Conservation (phyloP, 192 early-diverging fungal species). For the Backusella mclennaniae region DNA sequence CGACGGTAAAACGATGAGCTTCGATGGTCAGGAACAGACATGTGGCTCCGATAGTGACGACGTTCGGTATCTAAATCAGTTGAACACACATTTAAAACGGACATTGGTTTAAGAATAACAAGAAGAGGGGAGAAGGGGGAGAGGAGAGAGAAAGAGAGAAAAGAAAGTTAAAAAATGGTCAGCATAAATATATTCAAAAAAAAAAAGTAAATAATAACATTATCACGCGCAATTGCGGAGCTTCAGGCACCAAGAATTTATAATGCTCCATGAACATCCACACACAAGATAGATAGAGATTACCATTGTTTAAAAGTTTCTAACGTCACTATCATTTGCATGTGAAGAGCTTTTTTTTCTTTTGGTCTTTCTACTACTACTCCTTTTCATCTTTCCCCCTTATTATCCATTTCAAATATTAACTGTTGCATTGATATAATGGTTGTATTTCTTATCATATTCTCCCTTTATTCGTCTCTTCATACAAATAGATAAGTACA, state of each 20-base stretch:
- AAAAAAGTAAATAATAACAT: not conserved
- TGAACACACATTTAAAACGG: conserved; percentile 9
- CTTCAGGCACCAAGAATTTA: not conserved
- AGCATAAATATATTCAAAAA: conserved; percentile 2
- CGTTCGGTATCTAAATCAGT: conserved; percentile 1
- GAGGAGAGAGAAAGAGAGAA: not conserved
- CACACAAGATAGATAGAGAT: not conserved
- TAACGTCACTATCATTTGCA: conserved; percentile 1
- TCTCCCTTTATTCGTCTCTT: not conserved
- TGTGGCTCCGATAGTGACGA: conserved; percentile 5
- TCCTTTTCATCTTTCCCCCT: not conserved
- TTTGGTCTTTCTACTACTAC: not conserved
- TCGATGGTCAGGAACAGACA: not conserved
- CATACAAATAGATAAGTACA: not conserved
- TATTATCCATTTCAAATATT: not conserved
- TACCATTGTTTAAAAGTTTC: conserved; percentile 5
- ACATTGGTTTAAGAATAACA: not conserved
- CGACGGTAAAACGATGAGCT: not conserved
- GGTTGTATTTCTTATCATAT: not conserved
- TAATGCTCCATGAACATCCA: not conserved
- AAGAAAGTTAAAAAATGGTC: not conserved
- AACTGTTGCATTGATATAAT: not conserved
- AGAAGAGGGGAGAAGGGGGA: not conserved
- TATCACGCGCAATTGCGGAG: conserved; percentile 5
- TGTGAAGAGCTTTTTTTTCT: not conserved